Percentiles rank a stretch among this genome's conserved stretches.
Conservation (phyloP, 2,329 filamentous ascomycete genomes). For the Ophiosphaerella herpotricha region DNA sequence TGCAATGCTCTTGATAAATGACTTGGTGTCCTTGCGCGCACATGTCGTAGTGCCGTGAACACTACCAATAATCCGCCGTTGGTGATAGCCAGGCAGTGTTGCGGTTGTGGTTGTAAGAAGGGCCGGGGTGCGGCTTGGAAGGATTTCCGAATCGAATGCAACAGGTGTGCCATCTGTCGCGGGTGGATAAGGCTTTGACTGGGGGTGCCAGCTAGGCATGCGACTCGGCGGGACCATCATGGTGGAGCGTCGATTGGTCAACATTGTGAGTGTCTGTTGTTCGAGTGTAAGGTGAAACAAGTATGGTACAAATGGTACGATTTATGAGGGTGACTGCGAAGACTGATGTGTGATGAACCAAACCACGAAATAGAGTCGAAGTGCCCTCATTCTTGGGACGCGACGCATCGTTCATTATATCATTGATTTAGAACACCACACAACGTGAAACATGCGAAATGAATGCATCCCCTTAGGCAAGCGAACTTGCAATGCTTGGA, state of each 20-base stretch:
- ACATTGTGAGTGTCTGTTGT: slow-evolving; percentile 18
- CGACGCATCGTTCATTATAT: too few relatives aligned
- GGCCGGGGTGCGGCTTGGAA: slow-evolving; percentile 32
- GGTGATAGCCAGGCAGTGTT: slow-evolving; percentile 31
- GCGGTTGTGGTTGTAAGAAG: slow-evolving; percentile 36
- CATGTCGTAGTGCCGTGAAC: slow-evolving; percentile 40
- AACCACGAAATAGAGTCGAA: background rate
- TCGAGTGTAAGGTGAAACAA: background rate
- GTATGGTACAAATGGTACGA: background rate
- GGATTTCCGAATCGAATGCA: slow-evolving; percentile 28
- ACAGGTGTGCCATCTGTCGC: slow-evolving; percentile 8
- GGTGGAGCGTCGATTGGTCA: slow-evolving; percentile 44
- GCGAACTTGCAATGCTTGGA: slow-evolving; percentile 18
- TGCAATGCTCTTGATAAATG: slow-evolving; percentile 38
- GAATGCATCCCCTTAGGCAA: slow-evolving; percentile 23
- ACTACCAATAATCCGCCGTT: slow-evolving; percentile 32
- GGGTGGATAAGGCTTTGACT: slow-evolving; percentile 19
- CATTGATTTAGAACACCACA: slow-evolving; percentile 1
- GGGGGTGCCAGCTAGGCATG: slow-evolving; percentile 31
- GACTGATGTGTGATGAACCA: background rate
- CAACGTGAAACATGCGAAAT: slow-evolving; percentile 31
- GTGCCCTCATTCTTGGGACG: slow-evolving; percentile 5
- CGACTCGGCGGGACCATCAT: slow-evolving; percentile 37
- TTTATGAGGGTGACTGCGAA: background rate
- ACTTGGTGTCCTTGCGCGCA: slow-evolving; percentile 40